Percentiles rank a stretch among this genome's conserved stretches.
phyloP scores from a whole-genome alignment of 768 basidiomycete species.

The Kwoniella newhampshirensis region DNA sequence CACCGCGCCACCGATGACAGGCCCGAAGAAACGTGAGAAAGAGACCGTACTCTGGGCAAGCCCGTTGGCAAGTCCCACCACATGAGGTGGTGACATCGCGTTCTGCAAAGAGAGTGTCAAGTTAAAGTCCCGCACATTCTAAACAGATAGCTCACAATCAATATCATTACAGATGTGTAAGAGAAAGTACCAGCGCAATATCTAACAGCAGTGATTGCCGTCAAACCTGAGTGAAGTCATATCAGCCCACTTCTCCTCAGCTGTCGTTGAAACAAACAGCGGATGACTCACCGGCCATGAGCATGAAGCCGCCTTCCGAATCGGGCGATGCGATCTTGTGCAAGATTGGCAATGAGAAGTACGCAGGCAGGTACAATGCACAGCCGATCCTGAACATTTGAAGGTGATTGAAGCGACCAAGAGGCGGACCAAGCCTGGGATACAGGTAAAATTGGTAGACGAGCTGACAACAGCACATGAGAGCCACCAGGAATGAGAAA shows the following conservation, averaged over 20 bases:
- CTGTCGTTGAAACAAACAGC: background rate
- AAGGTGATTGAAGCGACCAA: constrained; percentile 53
- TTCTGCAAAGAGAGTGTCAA: constrained; percentile 48
- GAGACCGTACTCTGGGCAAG: constrained; percentile 94
- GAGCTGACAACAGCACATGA: constrained; percentile 94
- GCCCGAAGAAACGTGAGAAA: constrained; percentile 85
- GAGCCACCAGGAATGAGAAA: constrained; percentile 78
- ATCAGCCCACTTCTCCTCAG: background rate
- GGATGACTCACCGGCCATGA: constrained; percentile 63
- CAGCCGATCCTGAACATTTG: constrained; percentile 58
- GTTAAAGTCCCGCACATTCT: constrained; percentile 2
- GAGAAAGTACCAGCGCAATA: constrained; percentile 85
- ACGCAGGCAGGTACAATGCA: constrained; percentile 82
- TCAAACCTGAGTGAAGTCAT: constrained; percentile 59
- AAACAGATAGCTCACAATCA: constrained; percentile 56
- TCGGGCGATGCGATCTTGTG: constrained; percentile 65
- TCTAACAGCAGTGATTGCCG: constrained; percentile 78
- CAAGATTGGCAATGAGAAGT: constrained; percentile 76
- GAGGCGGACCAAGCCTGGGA: constrained; percentile 53
- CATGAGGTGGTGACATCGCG: constrained; percentile 75
- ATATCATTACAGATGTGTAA: constrained; percentile 85
- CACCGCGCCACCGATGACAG: constrained; percentile 53
- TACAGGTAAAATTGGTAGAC: constrained; percentile 65
- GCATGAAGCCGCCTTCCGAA: constrained; percentile 69
- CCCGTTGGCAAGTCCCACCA: constrained; percentile 90